Evolutionary conservation across 345 rosid genomes (phyloP).

Genomic region (Populus deltoides): DNA sequence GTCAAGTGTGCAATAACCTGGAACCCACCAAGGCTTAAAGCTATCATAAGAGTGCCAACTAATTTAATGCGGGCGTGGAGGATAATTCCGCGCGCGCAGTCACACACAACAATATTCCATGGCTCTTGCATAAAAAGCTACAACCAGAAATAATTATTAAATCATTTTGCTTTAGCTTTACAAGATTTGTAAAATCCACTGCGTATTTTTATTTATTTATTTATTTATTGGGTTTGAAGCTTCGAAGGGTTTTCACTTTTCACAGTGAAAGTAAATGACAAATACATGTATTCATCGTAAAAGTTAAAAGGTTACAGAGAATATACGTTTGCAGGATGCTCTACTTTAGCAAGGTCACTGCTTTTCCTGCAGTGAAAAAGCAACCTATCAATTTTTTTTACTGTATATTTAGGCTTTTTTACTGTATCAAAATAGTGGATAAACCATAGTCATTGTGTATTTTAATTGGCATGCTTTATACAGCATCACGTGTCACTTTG

Average conservation of each 20-base stretch:
- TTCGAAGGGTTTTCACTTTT: neutral
- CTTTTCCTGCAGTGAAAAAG: constrained; percentile 33
- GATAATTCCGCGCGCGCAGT: neutral
- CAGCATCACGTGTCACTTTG: neutral
- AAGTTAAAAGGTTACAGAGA: constrained; percentile 53
- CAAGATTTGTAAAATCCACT: constrained; percentile 18
- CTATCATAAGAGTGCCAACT: neutral
- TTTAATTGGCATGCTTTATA: neutral
- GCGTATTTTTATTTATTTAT: neutral
- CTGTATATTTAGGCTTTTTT: neutral
- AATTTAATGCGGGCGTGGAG: constrained; percentile 33
- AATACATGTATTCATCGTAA: constrained; percentile 47
- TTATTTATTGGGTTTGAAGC: constrained; percentile 15
- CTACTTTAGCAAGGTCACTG: constrained; percentile 29
- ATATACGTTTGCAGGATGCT: constrained; percentile 55
- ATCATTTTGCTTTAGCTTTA: neutral
- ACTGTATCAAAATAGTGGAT: too few species aligned
- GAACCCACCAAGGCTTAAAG: neutral
- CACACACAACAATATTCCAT: neutral
- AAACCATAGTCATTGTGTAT: neutral
- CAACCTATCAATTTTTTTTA: neutral
- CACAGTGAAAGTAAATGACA: constrained; percentile 17
- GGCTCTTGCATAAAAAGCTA: neutral
- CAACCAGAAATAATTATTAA: neutral
- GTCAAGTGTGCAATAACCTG: constrained; percentile 5